Evolutionary conservation across 805 yeast species (phyloP).

Genomic region (Cyberlindnera maritima): DNA sequence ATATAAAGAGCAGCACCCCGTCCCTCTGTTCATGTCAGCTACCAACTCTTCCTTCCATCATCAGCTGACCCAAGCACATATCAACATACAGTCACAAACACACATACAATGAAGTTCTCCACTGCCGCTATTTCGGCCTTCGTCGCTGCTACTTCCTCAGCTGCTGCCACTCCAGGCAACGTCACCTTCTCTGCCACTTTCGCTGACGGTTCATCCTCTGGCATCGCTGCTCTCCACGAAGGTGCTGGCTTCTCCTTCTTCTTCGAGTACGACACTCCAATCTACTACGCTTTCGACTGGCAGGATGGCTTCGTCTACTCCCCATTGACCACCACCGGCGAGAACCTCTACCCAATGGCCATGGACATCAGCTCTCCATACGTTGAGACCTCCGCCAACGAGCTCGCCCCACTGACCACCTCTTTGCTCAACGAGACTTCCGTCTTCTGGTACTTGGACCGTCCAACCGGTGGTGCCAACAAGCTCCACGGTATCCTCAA

Average conservation of each 20-base stretch:
- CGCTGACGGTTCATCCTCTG: neutral
- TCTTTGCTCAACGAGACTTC: neutral
- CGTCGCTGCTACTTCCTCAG: neutral
- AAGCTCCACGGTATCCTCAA: neutral
- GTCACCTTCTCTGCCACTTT: neutral
- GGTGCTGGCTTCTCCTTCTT: conserved; percentile 24
- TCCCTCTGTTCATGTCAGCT: no score
- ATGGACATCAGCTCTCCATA: neutral
- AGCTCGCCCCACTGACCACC: neutral
- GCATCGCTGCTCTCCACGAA: conserved; percentile 18
- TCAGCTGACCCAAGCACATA: no score
- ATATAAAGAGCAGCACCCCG: no score
- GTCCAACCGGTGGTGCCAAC: neutral
- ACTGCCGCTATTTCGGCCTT: conserved; percentile 1
- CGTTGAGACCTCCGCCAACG: neutral
- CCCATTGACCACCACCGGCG: conserved; percentile 1
- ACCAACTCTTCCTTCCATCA: no score
- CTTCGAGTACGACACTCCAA: conserved; percentile 5
- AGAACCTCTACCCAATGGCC: neutral
- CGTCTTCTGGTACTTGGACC: conserved; percentile 1
- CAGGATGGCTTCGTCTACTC: neutral
- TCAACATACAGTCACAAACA: neutral
- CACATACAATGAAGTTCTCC: conserved; percentile 11
- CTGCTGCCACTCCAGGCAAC: conserved; percentile 1
- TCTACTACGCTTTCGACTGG: conserved; percentile 6